Evolutionary conservation across 1,284 basidiomycete species (phyloP), one percentile per base, ranked within the genome.

Genomic region (Somion occarium): DNA sequence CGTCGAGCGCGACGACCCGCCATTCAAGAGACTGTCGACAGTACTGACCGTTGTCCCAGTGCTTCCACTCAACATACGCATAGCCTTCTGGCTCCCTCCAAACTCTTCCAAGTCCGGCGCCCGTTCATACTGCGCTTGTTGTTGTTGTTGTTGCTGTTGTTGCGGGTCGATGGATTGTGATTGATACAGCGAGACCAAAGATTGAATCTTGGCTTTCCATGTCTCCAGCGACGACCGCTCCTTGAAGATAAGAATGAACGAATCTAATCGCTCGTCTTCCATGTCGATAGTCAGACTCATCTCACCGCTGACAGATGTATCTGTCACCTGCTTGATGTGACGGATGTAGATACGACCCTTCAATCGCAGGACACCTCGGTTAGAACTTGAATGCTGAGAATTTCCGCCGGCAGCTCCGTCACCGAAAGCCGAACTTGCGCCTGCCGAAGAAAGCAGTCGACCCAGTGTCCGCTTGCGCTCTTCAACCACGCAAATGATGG

Each of bases 271-370:
- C 64, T 96, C 93, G 64, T 98, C 93, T 68, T 95, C 91, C 90
- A 98, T 94, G 61, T 92, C 87, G 62, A 98, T 94, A 4, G 92
- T 95, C 57, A 98, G 75, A 61, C 86, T 92, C 69, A 93, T 79
- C 68, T 96, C 91, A 38, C 85, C 85, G 2, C 80, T 75, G 1
- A 85, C 80, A 2, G 83, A 85, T 23, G 85, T 85, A 53, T 93
- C 88, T 18, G 84, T 82, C 43, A 98, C 88, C 48, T 87, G 83
- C 59, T 87, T 86, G 69, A 98, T 95, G 68, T 98, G 94, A 27
- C 88, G 80, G 44, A 98, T 86, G 68, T 94, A 98, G 60, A 99
- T 97, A 38, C 95, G 79, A 0, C 96, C 96, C 63, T 96, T 97
- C 44, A 98, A 80, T 25, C 93, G 84, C 43, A 99, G 78, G 4